Percentiles rank a stretch among this genome's conserved stretches.
Conservation (phyloP, 371 early-diverging fungal genomes). For the Dichotomocladium elegans region DNA sequence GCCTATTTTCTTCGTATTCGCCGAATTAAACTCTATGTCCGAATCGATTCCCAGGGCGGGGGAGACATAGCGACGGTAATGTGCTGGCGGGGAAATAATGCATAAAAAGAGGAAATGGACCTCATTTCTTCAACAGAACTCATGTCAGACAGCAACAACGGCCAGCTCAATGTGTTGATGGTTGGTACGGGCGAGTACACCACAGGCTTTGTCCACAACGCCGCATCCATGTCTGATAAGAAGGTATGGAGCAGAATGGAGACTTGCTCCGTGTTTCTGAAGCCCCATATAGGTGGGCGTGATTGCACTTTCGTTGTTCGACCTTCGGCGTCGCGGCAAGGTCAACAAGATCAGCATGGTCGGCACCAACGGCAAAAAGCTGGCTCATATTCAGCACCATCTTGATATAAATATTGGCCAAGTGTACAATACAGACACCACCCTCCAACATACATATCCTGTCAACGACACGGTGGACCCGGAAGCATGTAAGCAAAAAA, state of each 20-base stretch:
- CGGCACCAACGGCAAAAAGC: conserved; percentile 44
- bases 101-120: too few relatives aligned
- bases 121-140: too few relatives aligned
- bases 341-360: conserved; percentile 30
- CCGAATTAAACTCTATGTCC: too few relatives aligned
- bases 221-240: conserved; percentile 33
- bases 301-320: conserved; percentile 41
- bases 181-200: conserved; percentile 41
- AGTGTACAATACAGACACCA: conserved; percentile 30
- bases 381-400: conserved; percentile 25
- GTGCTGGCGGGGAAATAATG: too few relatives aligned
- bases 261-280: background rate
- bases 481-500: conserved; percentile 26
- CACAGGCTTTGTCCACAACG: conserved; percentile 33
- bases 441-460: conserved; percentile 24
- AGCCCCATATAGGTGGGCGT: conserved; percentile 25
- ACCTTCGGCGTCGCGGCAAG: conserved; percentile 39
- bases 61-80: too few relatives aligned
- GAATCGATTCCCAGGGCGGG: too few relatives aligned
- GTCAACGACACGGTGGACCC: conserved; percentile 25
- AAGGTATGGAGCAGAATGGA: conserved; percentile 8
- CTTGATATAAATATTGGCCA: conserved; percentile 23
- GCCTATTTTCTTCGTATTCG: too few relatives aligned
- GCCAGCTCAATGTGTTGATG: conserved; percentile 30
- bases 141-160: conserved; percentile 23